Evolutionary conservation across 2,329 filamentous ascomycete species (phyloP), one percentile per base, ranked within the genome.

Genomic region (Ceratocystis variospora): DNA sequence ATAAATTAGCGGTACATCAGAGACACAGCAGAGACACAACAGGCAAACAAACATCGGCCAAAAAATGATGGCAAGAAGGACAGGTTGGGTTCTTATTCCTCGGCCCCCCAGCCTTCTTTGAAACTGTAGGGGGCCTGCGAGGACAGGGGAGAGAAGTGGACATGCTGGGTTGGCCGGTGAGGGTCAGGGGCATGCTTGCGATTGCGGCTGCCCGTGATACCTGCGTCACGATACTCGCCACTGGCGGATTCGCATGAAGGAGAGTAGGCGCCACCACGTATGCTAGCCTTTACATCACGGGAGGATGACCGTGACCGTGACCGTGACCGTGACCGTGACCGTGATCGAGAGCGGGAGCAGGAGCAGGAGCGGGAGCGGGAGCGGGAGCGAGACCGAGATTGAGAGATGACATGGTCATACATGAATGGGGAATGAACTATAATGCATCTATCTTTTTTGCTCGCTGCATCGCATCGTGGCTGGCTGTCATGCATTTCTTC

Each of bases 31-130:
- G 37, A 50, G 25, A 31, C n/a, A 48, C 41, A 68, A 2, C 37
- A 41, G 37, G 37, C 37, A 65, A 57, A 50, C 44, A 65, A 65
- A 55, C 41, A 19, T 37, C 25, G 41, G 31, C 10, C 37, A 64
- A 37, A 64, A 15, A 57, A 64, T 4, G 2, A 19, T 17, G 1
- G 7, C 10, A 41, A 41, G 33, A 37, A 37, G 37, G 37, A 25
- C 8, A 5, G 48, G 8, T 7, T 1, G 5, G 8, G 0, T 25
- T 12, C 19, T 25, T 3, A 10, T 25, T 53, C 12, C 8, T 5
- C 48, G 6, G 22, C 10, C 2, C 48, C 48, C 48, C 48, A 53
- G 5, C 48, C 48, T 25, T 53, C 48, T 19, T 1, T 22, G 15
- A 12, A 53, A 25, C 48, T 53, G 19, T 8, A 15, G 4, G 19